Conservation (phyloP, 2,329 filamentous ascomycete species). For the Trichoderma sp. region DNA sequence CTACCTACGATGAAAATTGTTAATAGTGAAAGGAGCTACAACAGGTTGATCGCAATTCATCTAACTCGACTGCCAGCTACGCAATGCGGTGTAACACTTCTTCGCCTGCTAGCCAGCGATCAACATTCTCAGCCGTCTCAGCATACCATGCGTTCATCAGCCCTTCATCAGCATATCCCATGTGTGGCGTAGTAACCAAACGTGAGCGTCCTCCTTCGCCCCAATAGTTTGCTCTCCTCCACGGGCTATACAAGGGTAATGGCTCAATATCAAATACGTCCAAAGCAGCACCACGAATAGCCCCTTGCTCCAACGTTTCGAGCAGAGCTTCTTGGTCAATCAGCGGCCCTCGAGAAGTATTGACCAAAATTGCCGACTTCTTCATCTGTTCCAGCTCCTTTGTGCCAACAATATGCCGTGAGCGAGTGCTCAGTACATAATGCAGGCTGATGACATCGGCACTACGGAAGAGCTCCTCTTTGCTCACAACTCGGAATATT, state of each 20-base stretch:
- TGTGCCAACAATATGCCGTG: conserved; percentile 60
- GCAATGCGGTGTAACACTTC: conserved; percentile 31
- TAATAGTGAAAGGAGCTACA: too few species aligned
- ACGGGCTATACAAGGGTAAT: conserved; percentile 45
- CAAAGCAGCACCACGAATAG: conserved; percentile 68
- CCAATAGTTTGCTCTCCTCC: conserved; percentile 14
- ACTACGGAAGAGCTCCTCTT: conserved; percentile 63
- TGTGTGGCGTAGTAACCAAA: conserved; percentile 71
- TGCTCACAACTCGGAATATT: conserved; percentile 60
- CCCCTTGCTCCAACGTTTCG: conserved; percentile 58
- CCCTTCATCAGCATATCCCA: conserved; percentile 73
- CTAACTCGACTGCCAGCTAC: background rate
- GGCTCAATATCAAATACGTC: conserved; percentile 79
- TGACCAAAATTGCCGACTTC: conserved; percentile 64
- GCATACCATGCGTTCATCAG: conserved; percentile 68
- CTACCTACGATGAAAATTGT: background rate
- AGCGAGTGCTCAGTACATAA: conserved; percentile 67
- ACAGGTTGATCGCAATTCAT: background rate
- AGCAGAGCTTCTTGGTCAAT: conserved; percentile 69
- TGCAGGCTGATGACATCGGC: conserved; percentile 57
- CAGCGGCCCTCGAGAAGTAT: conserved; percentile 72
- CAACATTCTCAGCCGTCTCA: conserved; percentile 66
- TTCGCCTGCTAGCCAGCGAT: conserved; percentile 49
- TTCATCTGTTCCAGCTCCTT: conserved; percentile 67
- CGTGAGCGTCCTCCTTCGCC: conserved; percentile 58